Evolutionary conservation across 202 grass and related monocot species (phyloP).

Genomic region (Digitaria exilis): DNA sequence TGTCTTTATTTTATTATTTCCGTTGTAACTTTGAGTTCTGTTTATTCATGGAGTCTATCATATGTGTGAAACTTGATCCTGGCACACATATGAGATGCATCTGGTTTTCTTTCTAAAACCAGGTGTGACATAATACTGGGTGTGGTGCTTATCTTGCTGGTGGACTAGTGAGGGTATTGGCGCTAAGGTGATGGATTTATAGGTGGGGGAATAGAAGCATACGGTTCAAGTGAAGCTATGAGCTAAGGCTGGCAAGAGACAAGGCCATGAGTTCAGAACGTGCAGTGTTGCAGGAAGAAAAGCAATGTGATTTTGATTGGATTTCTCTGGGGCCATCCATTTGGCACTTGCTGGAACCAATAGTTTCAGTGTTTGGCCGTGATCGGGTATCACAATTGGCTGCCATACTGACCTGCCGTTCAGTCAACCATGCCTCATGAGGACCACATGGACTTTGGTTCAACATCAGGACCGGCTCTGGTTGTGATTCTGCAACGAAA

Average conservation of each 20-base stretch:
- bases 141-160: neutral
- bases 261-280: neutral
- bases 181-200: neutral
- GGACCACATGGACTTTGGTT: neutral
- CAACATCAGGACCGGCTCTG: neutral
- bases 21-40: too few relatives aligned
- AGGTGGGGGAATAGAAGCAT: neutral
- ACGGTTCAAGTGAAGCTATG: neutral
- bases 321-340: conserved; percentile 8
- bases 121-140: neutral
- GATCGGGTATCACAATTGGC: neutral
- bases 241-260: conserved; percentile 1
- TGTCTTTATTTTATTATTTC: too few relatives aligned
- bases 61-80: too few relatives aligned
- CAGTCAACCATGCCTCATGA: conserved; percentile 1
- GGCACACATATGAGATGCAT: too few relatives aligned
- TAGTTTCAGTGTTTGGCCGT: neutral
- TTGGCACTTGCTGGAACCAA: conserved; percentile 31
- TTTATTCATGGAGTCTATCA: too few relatives aligned
- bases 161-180: neutral
- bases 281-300: neutral
- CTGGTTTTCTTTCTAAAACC: too few relatives aligned
- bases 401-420: conserved; percentile 3
- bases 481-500: neutral
- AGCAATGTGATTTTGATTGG: neutral